Evolutionary conservation across 1,284 basidiomycete genomes (phyloP), one percentile per base, ranked within the genome.

Genomic region (Cyathus pygmaeus): DNA sequence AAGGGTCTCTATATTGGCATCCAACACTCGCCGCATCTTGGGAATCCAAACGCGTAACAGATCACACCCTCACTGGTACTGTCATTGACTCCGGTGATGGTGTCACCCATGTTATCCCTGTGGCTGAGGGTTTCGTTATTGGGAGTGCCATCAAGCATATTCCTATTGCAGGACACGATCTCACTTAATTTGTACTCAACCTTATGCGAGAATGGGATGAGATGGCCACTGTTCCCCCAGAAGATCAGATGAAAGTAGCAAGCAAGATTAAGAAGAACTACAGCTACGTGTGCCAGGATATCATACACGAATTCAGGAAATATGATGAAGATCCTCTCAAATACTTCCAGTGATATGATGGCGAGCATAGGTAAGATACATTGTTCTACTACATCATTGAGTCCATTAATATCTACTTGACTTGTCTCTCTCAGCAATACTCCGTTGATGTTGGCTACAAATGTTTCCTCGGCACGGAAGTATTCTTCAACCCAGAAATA

Each of bases 401-500:
- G n/a, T n/a, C n/a, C n/a, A n/a, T n/a, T 44, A 53, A 29, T 29
- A 51, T 51, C 23, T 51, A n/a, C 21, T 51, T 56, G n/a, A 56
- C 46, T 36, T 44, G 36, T 15, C 15, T 55, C 33, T 29, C 42
- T 23, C 47, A 76, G 75, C 74, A 76, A 72, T 76, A 76, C 63
- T 58, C 62, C 30, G 84, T 99, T 52, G 97, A 99, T 72, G 90
- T 99, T 61, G 98, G 98, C 23, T 99, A 99, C 80, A 98, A 99
- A 79, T 94, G 98, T 39, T 99, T 99, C 88, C 89, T 99, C 42
- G 97, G 97, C 1, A 96, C 98, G 4, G 98, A 99, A 77, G 98
- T 99, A 76, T 99, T 99, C 84, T 99, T 99, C 88, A 99, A 99
- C 81, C 98, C 98, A 13, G 98, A 99, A 77, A 98, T 99, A 71